These are phyloP conservation scores for Ophiostoma pallidulum DNA, from an alignment of 2,329 filamentous ascomycete genomes.

Conservation along the genomic window DNA sequence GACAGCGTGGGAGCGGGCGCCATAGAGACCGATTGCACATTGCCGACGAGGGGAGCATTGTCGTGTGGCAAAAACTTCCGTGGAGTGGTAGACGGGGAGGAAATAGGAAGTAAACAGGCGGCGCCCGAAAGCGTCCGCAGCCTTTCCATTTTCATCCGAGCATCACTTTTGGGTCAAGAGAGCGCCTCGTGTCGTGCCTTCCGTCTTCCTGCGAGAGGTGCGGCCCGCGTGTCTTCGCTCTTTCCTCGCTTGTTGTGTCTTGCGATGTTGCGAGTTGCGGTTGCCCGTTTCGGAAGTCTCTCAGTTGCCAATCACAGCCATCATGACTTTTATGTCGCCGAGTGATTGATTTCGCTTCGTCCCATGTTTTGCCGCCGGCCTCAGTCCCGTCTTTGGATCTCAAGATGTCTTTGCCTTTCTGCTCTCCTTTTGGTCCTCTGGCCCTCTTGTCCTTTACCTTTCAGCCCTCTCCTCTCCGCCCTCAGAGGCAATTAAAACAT, in stretches of 20 bases:
- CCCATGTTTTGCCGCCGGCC: too few relatives aligned
- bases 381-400: background rate
- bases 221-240: background rate
- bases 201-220: background rate
- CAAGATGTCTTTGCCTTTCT: background rate
- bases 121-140: too few relatives aligned
- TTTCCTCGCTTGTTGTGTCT: background rate
- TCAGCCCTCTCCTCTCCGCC: background rate
- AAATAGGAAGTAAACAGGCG: too few relatives aligned
- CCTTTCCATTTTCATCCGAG: too few relatives aligned
- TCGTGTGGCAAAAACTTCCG: too few relatives aligned
- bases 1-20: too few relatives aligned
- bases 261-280: too few relatives aligned
- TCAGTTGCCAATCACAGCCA: background rate
- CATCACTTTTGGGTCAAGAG: too few relatives aligned
- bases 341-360: background rate
- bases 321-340: background rate
- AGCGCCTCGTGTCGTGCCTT: too few relatives aligned
- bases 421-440: background rate
- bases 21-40: too few relatives aligned
- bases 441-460: background rate
- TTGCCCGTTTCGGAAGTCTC: background rate
- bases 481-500: slow-evolving; percentile 1
- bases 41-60: too few relatives aligned
- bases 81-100: too few relatives aligned